phyloP scores from a whole-genome alignment of 805 yeast genomes.

The Lachancea thermotolerans region DNA sequence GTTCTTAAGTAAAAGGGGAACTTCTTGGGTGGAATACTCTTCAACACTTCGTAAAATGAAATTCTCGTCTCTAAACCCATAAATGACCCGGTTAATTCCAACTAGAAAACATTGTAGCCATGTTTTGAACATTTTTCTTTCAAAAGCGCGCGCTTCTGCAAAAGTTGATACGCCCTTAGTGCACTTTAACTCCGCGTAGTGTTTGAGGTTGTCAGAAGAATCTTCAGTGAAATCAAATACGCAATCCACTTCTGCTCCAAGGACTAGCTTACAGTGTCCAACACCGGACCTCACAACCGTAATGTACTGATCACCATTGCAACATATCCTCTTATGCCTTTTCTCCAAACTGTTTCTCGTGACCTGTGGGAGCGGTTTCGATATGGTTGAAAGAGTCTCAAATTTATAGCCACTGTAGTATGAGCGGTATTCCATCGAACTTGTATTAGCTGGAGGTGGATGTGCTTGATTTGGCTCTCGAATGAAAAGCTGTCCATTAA shows the following conservation, averaged over 20 bases:
- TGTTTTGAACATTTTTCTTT: conserved; percentile 64
- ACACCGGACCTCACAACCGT: conserved; percentile 82
- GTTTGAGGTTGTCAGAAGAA: conserved; percentile 46
- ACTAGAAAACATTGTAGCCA: conserved; percentile 94
- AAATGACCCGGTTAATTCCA: conserved; percentile 74
- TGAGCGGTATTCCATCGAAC: conserved; percentile 25
- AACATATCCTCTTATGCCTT: conserved; percentile 53
- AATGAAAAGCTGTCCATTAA: conserved; percentile 70
- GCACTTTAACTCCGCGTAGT: conserved; percentile 84
- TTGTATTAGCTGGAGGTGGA: conserved; percentile 36
- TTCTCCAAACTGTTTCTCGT: conserved; percentile 62
- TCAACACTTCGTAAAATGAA: conserved; percentile 63
- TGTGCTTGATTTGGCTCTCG: conserved; percentile 37
- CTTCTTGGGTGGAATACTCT: conserved; percentile 65
- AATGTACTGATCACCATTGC: conserved; percentile 69
- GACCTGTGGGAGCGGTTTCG: conserved; percentile 67
- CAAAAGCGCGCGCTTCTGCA: conserved; percentile 58
- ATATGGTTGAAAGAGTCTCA: conserved; percentile 68
- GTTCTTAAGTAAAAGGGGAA: conserved; percentile 60
- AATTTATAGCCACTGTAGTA: conserved; percentile 74
- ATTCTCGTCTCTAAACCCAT: conserved; percentile 80
- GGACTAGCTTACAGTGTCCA: conserved; percentile 57
- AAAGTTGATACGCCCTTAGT: conserved; percentile 48
- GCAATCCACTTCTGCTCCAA: conserved; percentile 93
- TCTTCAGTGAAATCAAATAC: conserved; percentile 65